Evolutionary conservation across 768 basidiomycete species (phyloP).

Genomic region (Amanita phalloides): DNA sequence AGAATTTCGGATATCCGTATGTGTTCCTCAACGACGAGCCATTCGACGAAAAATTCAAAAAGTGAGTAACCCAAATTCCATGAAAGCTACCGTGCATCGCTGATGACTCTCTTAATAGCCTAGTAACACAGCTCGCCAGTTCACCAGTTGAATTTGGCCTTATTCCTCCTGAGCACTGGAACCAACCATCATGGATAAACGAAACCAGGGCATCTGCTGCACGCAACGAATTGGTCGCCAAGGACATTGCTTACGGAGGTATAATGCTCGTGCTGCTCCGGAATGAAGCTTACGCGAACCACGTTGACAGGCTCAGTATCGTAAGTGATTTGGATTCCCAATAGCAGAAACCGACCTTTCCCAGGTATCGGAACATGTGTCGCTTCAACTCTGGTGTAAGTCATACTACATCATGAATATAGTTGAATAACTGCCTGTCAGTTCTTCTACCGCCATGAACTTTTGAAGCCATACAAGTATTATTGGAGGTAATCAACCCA

Average conservation of each 20-base stretch:
- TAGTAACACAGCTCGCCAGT: slow-evolving; percentile 47
- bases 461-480: slow-evolving; percentile 72
- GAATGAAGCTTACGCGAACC: slow-evolving; percentile 4
- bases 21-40: slow-evolving; percentile 79
- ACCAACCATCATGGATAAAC: slow-evolving; percentile 74
- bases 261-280: slow-evolving; percentile 8
- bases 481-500: slow-evolving; percentile 55
- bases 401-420: background rate
- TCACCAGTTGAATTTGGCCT: slow-evolving; percentile 60
- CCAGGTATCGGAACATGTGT: slow-evolving; percentile 90
- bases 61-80: slow-evolving; percentile 22
- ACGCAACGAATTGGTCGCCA: slow-evolving; percentile 59
- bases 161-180: slow-evolving; percentile 71
- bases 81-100: background rate
- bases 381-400: slow-evolving; percentile 88
- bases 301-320: slow-evolving; percentile 55
- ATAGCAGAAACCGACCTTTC: background rate
- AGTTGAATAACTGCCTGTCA: slow-evolving; percentile 15
- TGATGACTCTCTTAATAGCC: slow-evolving; percentile 20
- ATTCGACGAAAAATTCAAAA: slow-evolving; percentile 65
- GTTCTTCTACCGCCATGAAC: slow-evolving; percentile 83
- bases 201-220: slow-evolving; percentile 55
- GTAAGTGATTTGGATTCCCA: slow-evolving; percentile 28
- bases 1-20: slow-evolving; percentile 74
- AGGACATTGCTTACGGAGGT: slow-evolving; percentile 63